Evolutionary conservation across 495 filamentous ascomycete species (phyloP), one percentile per base, ranked within the genome.

Genomic region (Trypethelium eluteriae): DNA sequence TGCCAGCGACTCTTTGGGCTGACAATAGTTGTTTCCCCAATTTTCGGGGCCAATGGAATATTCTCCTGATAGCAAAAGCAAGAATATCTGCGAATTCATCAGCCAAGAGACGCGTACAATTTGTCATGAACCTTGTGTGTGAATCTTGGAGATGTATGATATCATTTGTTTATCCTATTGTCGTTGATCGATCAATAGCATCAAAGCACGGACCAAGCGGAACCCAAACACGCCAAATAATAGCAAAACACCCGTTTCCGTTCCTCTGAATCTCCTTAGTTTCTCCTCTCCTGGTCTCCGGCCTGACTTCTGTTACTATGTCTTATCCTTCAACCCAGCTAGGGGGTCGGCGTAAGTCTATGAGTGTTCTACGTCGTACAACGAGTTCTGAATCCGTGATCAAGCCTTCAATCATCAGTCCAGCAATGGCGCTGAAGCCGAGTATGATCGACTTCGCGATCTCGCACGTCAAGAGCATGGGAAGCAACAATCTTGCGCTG

Each of bases 371-470:
- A 41, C 12, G 14, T 32, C 62, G 4, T n/a, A n/a, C 3, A 36
- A 44, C 39, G 39, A 32, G n/a, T 62, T 25, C 56, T 65, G 46
- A 53, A 65, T 36, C 47, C 35, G n/a, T 12, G 62, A 64, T 6
- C 62, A 72, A 95, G 92, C 89, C 79, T 93, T 94, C 85, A 92
- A 91, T 78, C 90, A 92, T 78, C 79, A 79, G 14, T 80, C 84
- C 64, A 86, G 81, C 76, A 72, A 74, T 68, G 81, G 86, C 66
- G 82, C 87, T 50, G 92, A 98, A 78, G 82, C 82, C 66, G 93
- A 97, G 78, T 98, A 97, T 78, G 92, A 97, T 71, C 92, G 91
- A 39, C 84, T 98, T 9, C 91, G 94, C 68, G 84, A 85, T 66
- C 86, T 95, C 34, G 94, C 93, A 11, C 85, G 87, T 64, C 81